These are phyloP conservation scores for Thraustochytrium striatum DNA, from an alignment of 352 stramenopile genomes.

Conservation along the genomic window DNA sequence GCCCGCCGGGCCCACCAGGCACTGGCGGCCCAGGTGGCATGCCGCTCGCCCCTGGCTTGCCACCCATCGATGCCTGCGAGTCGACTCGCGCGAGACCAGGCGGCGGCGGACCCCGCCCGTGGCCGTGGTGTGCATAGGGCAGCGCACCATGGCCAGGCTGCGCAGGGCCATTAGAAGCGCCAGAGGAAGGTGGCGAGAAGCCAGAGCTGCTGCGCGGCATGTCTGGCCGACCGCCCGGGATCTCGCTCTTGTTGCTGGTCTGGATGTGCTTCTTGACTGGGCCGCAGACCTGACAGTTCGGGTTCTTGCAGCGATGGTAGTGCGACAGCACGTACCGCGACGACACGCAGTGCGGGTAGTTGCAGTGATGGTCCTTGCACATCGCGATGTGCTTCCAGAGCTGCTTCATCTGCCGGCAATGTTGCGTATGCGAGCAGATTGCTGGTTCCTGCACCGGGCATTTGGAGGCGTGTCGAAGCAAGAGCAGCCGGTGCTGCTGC, in stretches of 20 bases:
- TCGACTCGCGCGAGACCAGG: too few species aligned
- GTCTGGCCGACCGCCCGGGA: not conserved
- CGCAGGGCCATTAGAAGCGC: not conserved
- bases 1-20: not conserved
- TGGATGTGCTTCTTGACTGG: constrained; percentile 66
- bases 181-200: not conserved
- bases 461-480: constrained; percentile 95
- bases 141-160: not conserved
- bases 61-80: too few species aligned
- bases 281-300: constrained; percentile 93
- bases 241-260: not conserved
- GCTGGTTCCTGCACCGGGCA: constrained; percentile 85
- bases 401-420: constrained; percentile 95
- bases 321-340: constrained; percentile 98
- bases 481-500: constrained; percentile 94
- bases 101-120: too few species aligned
- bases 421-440: constrained; percentile 85
- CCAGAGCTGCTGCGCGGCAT: not conserved
- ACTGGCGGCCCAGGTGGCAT: not conserved
- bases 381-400: constrained; percentile 97
- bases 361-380: constrained; percentile 94
- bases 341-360: constrained; percentile 94
- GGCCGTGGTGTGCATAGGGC: too few species aligned
- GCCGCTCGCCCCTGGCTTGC: too few species aligned
- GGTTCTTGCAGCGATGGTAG: constrained; percentile 96